These are phyloP conservation scores for Mycena rebaudengoi DNA, from an alignment of 768 basidiomycete genomes.

Conservation along the genomic window DNA sequence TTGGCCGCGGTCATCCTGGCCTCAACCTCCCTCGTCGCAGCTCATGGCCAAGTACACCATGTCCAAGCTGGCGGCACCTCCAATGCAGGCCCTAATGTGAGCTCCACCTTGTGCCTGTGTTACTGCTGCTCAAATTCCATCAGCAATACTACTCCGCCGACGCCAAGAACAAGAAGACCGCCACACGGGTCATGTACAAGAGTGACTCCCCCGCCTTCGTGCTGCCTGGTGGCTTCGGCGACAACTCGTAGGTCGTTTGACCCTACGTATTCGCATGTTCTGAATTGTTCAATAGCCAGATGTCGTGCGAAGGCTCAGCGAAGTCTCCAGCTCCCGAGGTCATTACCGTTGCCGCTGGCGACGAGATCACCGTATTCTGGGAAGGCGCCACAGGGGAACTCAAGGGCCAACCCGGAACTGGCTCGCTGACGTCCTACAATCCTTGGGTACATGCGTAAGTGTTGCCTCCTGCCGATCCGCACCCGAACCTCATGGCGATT, in stretches of 20 bases:
- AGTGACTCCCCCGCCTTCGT: conserved; percentile 27
- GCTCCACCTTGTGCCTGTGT: neutral
- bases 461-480: neutral
- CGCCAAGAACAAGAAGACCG: conserved; percentile 26
- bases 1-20: conserved; percentile 8
- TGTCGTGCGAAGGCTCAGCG: conserved; percentile 32
- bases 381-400: conserved; percentile 32
- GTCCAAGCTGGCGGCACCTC: conserved; percentile 19
- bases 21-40: conserved; percentile 18
- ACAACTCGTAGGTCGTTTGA: conserved; percentile 24
- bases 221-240: conserved; percentile 22
- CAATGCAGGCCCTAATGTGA: conserved; percentile 30
- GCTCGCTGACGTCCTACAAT: conserved; percentile 25
- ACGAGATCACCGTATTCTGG: conserved; percentile 25
- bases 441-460: conserved; percentile 37
- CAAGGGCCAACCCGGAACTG: conserved; percentile 27
- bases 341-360: conserved; percentile 27
- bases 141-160: conserved; percentile 30
- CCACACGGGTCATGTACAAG: conserved; percentile 32
- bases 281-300: conserved; percentile 17
- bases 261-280: neutral
- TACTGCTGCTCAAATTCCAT: neutral
- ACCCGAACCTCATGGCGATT: neutral
- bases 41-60: conserved; percentile 30
- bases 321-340: conserved; percentile 24